Evolutionary conservation across 371 early-diverging fungal species (phyloP).

Genomic region (Mucor ambiguus): DNA sequence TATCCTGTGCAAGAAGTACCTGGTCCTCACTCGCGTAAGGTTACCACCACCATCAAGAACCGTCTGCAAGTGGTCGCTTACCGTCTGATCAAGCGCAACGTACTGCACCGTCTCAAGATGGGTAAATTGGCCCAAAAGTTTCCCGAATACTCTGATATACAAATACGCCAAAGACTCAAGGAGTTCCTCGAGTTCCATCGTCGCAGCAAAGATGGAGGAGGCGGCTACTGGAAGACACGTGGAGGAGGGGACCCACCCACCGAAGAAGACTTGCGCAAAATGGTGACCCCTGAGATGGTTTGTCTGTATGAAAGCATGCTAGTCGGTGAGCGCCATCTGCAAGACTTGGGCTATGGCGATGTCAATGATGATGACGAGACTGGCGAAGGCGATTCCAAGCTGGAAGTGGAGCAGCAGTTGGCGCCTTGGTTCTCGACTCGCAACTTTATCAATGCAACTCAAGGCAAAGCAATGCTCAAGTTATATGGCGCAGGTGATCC

Average conservation of each 20-base stretch:
- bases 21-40: slow-evolving; percentile 96
- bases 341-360: slow-evolving; percentile 90
- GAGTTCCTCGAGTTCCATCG: slow-evolving; percentile 97
- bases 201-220: slow-evolving; percentile 77
- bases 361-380: slow-evolving; percentile 62
- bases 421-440: slow-evolving; percentile 98
- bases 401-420: slow-evolving; percentile 90
- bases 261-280: slow-evolving; percentile 95
- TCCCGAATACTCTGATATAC: slow-evolving; percentile 83
- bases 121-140: slow-evolving; percentile 77
- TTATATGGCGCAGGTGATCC: slow-evolving; percentile 97
- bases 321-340: slow-evolving; percentile 93
- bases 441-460: slow-evolving; percentile 93
- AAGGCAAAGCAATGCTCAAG: slow-evolving; percentile 93
- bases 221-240: slow-evolving; percentile 94
- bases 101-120: slow-evolving; percentile 74
- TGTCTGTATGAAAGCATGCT: slow-evolving; percentile 98
- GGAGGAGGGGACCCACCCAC: slow-evolving; percentile 75
- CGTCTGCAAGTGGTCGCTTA: slow-evolving; percentile 92
- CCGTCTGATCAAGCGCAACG: slow-evolving; percentile 84
- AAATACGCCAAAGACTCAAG: slow-evolving; percentile 88
- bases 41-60: slow-evolving; percentile 91
- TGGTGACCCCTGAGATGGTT: slow-evolving; percentile 98
- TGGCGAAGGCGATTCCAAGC: slow-evolving; percentile 75
- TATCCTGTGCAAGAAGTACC: slow-evolving; percentile 97